These are phyloP conservation scores for Carallia pectinifolia DNA, from an alignment of 345 rosid genomes.

Conservation along the genomic window DNA sequence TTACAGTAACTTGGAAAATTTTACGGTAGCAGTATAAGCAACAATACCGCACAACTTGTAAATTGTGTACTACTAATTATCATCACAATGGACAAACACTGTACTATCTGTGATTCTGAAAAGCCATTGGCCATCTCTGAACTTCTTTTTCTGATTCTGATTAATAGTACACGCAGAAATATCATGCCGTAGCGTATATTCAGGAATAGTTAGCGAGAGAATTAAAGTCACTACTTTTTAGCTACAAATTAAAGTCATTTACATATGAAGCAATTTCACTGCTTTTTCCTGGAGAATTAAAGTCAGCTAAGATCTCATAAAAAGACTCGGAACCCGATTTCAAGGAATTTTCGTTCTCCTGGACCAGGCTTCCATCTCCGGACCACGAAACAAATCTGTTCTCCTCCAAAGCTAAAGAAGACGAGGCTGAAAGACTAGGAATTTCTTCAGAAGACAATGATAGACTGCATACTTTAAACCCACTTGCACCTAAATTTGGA, in stretches of 20 bases:
- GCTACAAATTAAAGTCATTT: background rate
- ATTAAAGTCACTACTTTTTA: too few relatives aligned
- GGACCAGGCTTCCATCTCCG: background rate
- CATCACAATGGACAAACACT: too few relatives aligned
- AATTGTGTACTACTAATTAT: background rate
- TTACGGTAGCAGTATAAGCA: background rate
- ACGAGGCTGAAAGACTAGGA: constrained; percentile 9
- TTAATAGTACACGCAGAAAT: background rate
- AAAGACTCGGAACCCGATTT: constrained; percentile 10
- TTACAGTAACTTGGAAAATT: background rate
- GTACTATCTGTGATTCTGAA: too few relatives aligned
- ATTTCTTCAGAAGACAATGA: constrained; percentile 6
- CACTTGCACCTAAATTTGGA: constrained; percentile 9
- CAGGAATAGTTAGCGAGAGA: background rate
- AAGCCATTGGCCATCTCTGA: too few relatives aligned
- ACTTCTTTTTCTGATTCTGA: too few relatives aligned
- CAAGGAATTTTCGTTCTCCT: background rate
- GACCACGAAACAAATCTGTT: background rate
- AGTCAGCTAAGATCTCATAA: constrained; percentile 6
- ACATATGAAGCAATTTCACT: constrained; percentile 3
- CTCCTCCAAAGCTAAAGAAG: constrained; percentile 13
- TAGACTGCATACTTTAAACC: background rate
- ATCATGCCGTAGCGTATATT: too few relatives aligned
- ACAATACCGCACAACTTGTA: background rate
- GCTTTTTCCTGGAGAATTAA: constrained; percentile 6